Conservation (phyloP, 768 basidiomycete species). For the Auricularia cornea region DNA sequence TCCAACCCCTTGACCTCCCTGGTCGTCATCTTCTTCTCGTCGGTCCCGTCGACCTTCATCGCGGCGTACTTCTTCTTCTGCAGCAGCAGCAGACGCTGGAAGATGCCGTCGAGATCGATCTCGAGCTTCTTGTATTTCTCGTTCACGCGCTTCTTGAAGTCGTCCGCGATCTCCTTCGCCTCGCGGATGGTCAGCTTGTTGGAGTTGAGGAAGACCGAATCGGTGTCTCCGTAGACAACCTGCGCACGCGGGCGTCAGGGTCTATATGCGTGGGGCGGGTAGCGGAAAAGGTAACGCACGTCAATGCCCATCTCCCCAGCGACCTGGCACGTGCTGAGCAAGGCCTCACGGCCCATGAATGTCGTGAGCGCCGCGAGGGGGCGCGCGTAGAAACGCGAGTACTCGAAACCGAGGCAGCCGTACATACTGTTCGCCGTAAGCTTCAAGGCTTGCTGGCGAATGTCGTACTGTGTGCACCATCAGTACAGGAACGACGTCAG, state of each 20-base stretch:
- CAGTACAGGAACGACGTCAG: too few relatives aligned
- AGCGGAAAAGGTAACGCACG: conserved; percentile 48
- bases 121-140: conserved; percentile 92
- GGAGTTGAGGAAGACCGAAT: conserved; percentile 97
- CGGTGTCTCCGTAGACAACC: conserved; percentile 99
- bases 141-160: conserved; percentile 95
- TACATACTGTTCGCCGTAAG: conserved; percentile 99
- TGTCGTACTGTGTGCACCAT: conserved; percentile 54
- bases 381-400: conserved; percentile 92
- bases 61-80: conserved; percentile 99
- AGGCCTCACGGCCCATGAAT: conserved; percentile 93
- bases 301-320: conserved; percentile 87
- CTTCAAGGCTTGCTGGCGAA: conserved; percentile 94
- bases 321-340: conserved; percentile 86
- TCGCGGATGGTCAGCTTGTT: conserved; percentile 82
- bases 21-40: conserved; percentile 42
- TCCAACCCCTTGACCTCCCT: conserved; percentile 91
- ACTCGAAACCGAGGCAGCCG: conserved; percentile 96
- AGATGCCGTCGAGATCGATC: conserved; percentile 92
- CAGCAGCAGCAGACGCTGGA: conserved; percentile 82
- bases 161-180: conserved; percentile 82
- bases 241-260: conserved; percentile 31
- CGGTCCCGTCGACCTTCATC: conserved; percentile 76
- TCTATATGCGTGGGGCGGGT: too few relatives aligned
- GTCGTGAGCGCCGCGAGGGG: conserved; percentile 97